Evolutionary conservation across 306 rosid genomes (phyloP), one percentile per base, ranked within the genome.

Genomic region (Cucurbita ficifolia): DNA sequence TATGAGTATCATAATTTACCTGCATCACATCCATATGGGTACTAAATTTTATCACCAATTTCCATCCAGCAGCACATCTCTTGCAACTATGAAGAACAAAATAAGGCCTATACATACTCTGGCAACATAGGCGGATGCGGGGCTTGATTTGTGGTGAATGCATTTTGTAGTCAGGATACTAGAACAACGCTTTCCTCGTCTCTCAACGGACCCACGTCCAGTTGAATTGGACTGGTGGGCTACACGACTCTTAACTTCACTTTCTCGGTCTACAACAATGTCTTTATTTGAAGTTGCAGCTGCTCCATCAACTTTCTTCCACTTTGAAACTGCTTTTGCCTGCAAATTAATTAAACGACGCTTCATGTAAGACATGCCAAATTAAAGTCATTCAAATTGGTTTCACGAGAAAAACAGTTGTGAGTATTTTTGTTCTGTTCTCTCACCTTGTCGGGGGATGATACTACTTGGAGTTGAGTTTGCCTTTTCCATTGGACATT

Each of bases 371-470:
- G 9, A 63, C 42, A 39, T 13, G 70, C 24, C 1, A 38, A 63
- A 16, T 12, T 55, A 46, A 51, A 54, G 11, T 53, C 24, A 53
- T 53, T 53, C 22, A 53, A 53, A 53, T 6, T 53, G 58, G 6
- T 53, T 53, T 53, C 58, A 52, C 2, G 56, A 52, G 56, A 52
- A 50, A 9, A 29, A 59, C 18, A 59, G 8, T 24, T 13, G 5
- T 12, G 65, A 14, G 65, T 8, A 19, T 33, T 33, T 59, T 33
- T 60, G 62, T 57, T 57, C 62, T 14, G 45, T 63, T 72, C 64
- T 74, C 86, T 85, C 73, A 86, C 91, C 92, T 83, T 82, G 68
- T 61, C 40, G n/a, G 2, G 67, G 39, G n/a, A 11, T 60, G 73
- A 52, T 21, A 16, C 70, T 35, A 54, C 80, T 64, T 42, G 49